phyloP scores from a whole-genome alignment of 306 rosid species.

The Casuarina equisetifolia region DNA sequence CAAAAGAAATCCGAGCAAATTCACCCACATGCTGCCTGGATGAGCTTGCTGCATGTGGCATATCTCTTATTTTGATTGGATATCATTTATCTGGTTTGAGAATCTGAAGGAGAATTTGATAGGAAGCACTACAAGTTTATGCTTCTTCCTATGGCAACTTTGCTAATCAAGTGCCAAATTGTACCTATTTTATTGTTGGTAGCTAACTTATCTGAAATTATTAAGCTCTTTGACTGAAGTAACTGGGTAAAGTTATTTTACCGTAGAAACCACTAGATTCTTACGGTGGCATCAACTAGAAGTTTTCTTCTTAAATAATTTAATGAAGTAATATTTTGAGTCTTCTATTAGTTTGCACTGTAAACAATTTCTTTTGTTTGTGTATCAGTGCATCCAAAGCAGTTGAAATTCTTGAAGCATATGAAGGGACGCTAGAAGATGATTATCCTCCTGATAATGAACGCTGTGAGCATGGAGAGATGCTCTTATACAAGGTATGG shows the following conservation, averaged over 20 bases:
- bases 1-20: neutral
- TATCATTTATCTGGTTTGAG: neutral
- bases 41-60: neutral
- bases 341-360: constrained; percentile 11
- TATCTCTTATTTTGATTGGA: neutral
- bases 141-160: neutral
- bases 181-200: neutral
- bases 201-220: constrained; percentile 1
- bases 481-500: constrained; percentile 90
- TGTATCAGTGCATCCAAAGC: constrained; percentile 74
- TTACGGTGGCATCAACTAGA: neutral
- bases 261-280: neutral
- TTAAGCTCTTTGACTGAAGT: constrained; percentile 1
- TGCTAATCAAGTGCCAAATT: neutral
- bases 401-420: constrained; percentile 97
- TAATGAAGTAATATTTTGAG: constrained; percentile 13
- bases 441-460: constrained; percentile 95
- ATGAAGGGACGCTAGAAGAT: constrained; percentile 96
- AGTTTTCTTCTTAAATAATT: neutral
- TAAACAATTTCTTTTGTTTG: constrained; percentile 21
- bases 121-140: neutral
- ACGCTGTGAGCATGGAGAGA: constrained; percentile 97
- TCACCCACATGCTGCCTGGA: neutral
- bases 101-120: neutral
- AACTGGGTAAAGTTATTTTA: neutral